phyloP scores from a whole-genome alignment of 257 asterid species.

The Echium plantagineum region DNA sequence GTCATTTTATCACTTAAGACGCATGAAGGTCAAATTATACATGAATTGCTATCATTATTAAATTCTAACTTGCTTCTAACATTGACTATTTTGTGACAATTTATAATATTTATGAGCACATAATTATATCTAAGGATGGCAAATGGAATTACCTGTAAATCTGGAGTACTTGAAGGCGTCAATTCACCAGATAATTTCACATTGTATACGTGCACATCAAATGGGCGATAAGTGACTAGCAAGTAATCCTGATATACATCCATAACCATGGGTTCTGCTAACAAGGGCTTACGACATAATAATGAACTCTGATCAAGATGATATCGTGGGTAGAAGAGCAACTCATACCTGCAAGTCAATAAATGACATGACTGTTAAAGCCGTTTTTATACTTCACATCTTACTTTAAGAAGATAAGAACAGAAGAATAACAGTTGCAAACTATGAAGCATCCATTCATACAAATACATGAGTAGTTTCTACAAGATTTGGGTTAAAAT shows the following conservation, averaged over 20 bases:
- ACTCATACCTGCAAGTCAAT: constrained; percentile 68
- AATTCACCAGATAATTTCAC: constrained; percentile 83
- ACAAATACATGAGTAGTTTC: background rate
- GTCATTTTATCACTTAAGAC: constrained; percentile 97
- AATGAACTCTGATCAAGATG: constrained; percentile 98
- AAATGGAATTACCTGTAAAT: constrained; percentile 63
- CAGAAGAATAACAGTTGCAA: background rate
- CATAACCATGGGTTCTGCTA: constrained; percentile 90
- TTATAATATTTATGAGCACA: constrained; percentile 6
- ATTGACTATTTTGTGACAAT: constrained; percentile 7
- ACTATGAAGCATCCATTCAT: background rate
- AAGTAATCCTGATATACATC: constrained; percentile 95
- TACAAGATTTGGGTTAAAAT: background rate
- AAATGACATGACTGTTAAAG: background rate
- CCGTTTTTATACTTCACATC: background rate
- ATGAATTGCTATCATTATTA: constrained; percentile 19
- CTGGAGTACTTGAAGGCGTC: constrained; percentile 80
- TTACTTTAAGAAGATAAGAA: background rate
- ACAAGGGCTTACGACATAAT: constrained; percentile 75
- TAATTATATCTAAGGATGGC: constrained; percentile 15
- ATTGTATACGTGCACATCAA: constrained; percentile 92
- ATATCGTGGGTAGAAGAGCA: constrained; percentile 96
- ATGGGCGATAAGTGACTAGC: constrained; percentile 85
- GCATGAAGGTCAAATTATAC: constrained; percentile 33
- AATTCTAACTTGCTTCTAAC: constrained; percentile 14